Conservation (phyloP, 768 basidiomycete genomes). For the Thelephora ganbajun region DNA sequence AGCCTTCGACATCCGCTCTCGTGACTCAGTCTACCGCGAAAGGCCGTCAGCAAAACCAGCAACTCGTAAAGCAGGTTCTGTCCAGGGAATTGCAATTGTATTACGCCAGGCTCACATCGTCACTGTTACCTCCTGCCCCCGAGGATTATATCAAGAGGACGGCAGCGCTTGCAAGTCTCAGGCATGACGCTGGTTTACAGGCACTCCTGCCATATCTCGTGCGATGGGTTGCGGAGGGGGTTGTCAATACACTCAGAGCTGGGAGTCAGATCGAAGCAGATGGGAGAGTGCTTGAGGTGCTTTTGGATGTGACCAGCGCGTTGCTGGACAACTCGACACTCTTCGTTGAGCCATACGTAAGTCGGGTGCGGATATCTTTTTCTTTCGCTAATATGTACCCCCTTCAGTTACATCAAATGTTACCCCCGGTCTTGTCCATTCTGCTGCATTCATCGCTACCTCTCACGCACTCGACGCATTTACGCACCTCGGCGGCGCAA, state of each 20-base stretch:
- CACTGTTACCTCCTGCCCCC: conserved; percentile 55
- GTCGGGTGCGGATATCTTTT: conserved; percentile 17
- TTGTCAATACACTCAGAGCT: conserved; percentile 44
- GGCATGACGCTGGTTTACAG: conserved; percentile 83
- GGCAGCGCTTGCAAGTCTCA: conserved; percentile 81
- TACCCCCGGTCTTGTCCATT: conserved; percentile 84
- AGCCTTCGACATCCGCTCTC: conserved; percentile 15
- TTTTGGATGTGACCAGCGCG: conserved; percentile 76
- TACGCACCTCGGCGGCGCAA: conserved; percentile 73
- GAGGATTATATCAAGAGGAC: conserved; percentile 58
- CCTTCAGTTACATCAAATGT: conserved; percentile 80
- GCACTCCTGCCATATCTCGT: conserved; percentile 88
- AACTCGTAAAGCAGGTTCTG: conserved; percentile 82
- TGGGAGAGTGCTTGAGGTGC: conserved; percentile 60
- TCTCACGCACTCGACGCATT: conserved; percentile 47
- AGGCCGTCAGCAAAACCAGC: conserved; percentile 46
- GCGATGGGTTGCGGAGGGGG: conserved; percentile 87
- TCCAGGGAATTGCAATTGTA: conserved; percentile 92
- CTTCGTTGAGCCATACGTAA: conserved; percentile 92
- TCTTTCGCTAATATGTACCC: neutral
- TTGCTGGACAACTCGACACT: conserved; percentile 77
- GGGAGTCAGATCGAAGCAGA: conserved; percentile 44
- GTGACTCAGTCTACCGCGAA: conserved; percentile 20
- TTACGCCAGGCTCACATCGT: conserved; percentile 80
- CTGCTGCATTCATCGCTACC: conserved; percentile 82